A percentile compares a stretch with the other conserved stretches of the same genome.
phyloP scores from a whole-genome alignment of 176 grass and related monocot genomes.

The Elaeis guineensis region DNA sequence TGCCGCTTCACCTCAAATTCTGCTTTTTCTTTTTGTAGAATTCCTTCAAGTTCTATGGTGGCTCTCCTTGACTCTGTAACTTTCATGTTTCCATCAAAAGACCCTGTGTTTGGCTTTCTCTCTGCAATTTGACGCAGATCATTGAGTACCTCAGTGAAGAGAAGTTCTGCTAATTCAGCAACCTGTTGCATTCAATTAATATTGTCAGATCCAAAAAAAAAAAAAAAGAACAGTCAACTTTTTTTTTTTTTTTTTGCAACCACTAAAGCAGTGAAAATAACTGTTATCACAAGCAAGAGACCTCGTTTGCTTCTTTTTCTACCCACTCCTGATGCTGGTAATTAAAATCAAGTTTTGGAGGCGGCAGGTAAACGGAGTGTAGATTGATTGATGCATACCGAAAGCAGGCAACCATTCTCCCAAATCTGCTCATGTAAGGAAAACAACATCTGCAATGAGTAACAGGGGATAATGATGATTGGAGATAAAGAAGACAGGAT shows the following conservation, averaged over 20 bases:
- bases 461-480: too few relatives aligned
- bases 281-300: conserved; percentile 7
- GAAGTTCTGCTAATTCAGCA: conserved; percentile 42
- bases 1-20: conserved; percentile 60
- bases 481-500: too few relatives aligned
- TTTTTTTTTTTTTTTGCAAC: too few relatives aligned
- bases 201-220: conserved; percentile 26
- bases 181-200: conserved; percentile 44
- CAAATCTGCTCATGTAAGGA: conserved; percentile 42
- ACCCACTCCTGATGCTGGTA: conserved; percentile 96
- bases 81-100: conserved; percentile 69
- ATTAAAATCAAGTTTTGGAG: conserved; percentile 86
- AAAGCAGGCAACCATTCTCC: conserved; percentile 90
- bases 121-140: conserved; percentile 57
- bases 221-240: background rate
- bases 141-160: conserved; percentile 72
- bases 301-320: conserved; percentile 85
- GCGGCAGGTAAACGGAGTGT: conserved; percentile 89
- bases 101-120: conserved; percentile 50
- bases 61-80: conserved; percentile 62
- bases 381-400: conserved; percentile 81
- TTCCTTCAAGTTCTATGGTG: conserved; percentile 66
- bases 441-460: too few relatives aligned
- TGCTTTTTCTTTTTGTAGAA: conserved; percentile 59
- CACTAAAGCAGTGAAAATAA: conserved; percentile 12